Base-by-base conservation (phyloP, 2,329 filamentous ascomycete genomes). In the Phaeosphaeriaceae sp. region DNA sequence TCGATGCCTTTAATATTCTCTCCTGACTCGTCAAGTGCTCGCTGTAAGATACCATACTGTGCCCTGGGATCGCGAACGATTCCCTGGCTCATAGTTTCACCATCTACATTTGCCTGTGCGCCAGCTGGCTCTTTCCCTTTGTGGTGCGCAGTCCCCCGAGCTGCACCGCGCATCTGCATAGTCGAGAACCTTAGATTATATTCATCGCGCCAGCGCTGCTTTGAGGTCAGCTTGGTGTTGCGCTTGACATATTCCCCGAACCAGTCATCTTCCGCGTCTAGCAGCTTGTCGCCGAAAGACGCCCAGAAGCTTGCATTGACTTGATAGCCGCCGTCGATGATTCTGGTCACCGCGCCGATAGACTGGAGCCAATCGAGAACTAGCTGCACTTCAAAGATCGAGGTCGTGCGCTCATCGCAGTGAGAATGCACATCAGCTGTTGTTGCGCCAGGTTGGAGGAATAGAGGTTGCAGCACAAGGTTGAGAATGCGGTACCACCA, bases 401-500 rank as follows among this genome's bases (percentile, higher is more conserved):
- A 72, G 1, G 65, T 68, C 0, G 68, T 69, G 27, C 69, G 55
- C 22, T 66, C 61, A 5, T 67, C 57, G 49, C 67, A 74, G 41
- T 70, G 70, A 21, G 81, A 80, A 46, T 83, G 83, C 33, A 90
- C 82, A 9, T 83, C 84, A 11, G 78, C 71, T 0, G 84, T 77
- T 1, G 81, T 82, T 62, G 86, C 80, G 0, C 87, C 85, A 0
- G 89, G 86, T 56, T 89, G 82, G 19, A 86, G 87, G 1, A 88
- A 86, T 33, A 91, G 76, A 27, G 85, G 79, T 60, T 91, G 87
- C 33, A 88, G 79, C 1, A 91, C 82, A 5, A 87, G 84, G 4
- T 85, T 83, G 4, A 92, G 73, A 11, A 89, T 82, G 61, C 87
- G 84, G 53, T 85, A 83, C 89, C 91, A 93, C 54, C 88, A 83